Evolutionary conservation across 176 grass and related monocot genomes (phyloP).

Genomic region (Calamus simplicifolius): DNA sequence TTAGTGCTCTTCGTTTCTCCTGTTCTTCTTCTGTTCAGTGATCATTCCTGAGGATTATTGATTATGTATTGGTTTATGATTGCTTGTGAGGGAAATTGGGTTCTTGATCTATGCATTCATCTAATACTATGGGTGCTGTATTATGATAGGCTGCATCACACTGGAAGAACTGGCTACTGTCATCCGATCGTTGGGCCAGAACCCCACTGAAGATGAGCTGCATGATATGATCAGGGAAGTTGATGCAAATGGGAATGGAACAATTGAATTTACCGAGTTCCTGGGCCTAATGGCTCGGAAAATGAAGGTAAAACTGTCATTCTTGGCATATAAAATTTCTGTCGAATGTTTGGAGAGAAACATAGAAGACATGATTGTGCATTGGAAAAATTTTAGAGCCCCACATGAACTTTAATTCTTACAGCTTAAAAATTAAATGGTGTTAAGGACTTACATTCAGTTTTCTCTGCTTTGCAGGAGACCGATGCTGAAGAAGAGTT

Average conservation of each 20-base stretch:
- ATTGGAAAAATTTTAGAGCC: too few relatives aligned
- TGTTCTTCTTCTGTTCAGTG: too few relatives aligned
- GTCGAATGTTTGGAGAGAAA: too few relatives aligned
- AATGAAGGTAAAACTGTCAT: neutral
- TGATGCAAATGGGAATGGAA: constrained; percentile 25
- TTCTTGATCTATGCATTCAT: neutral
- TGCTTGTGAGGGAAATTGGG: neutral
- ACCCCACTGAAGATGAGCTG: constrained; percentile 29
- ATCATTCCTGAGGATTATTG: too few relatives aligned
- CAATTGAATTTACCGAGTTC: constrained; percentile 17
- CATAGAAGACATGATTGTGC: too few relatives aligned
- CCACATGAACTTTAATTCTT: neutral
- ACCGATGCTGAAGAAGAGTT: constrained; percentile 9
- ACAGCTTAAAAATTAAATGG: neutral
- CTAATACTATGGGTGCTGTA: neutral
- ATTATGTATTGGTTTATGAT: neutral
- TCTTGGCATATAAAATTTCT: neutral
- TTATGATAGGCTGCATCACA: constrained; percentile 30
- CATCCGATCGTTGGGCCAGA: constrained; percentile 19
- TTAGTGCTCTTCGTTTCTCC: too few relatives aligned
- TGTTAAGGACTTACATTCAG: neutral
- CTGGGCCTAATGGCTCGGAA: neutral
- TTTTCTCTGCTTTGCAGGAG: neutral
- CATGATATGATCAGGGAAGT: constrained; percentile 42
- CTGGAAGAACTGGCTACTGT: constrained; percentile 29